Evolutionary conservation across 2,329 filamentous ascomycete genomes (phyloP), one percentile per base, ranked within the genome.

Genomic region (Dichotomopilus funicola): DNA sequence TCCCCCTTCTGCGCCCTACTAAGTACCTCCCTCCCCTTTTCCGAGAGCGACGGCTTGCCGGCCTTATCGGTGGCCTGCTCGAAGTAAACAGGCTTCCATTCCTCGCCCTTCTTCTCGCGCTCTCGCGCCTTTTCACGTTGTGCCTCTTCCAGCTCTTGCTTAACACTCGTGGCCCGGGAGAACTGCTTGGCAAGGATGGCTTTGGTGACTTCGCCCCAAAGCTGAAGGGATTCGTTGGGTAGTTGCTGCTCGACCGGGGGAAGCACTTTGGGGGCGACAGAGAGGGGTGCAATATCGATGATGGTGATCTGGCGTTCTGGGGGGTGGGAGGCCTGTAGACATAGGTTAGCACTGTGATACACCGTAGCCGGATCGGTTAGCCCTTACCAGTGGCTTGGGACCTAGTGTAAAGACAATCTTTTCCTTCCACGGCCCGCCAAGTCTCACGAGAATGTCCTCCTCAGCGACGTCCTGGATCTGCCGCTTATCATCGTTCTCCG

Each of bases 21-120:
- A 2, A 65, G 57, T 27, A 65, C 64, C 53, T 64, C 55, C 35
- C 60, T 45, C 9, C 64, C 64, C 51, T 65, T 64, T 35, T 63
- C 63, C 33, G 63, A 62, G n/a, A 65, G 53, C 37, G 60, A 49
- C 13, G 64, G 64, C 56, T 64, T 65, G 34, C 63, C 63, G 1
- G 57, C 62, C 54, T 63, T 63, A 45, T 65, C 62, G 2, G 61
- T 63, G 5, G 61, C 61, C 40, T 63, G 59, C 41, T 60, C 61
- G 27, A 99, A 99, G 73, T 95, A 99, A 44, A 90, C 79, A n/a
- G 94, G 94, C 62, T 85, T 78, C 85, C 89, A 99, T 37, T 82
- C 80, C 56, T 81, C 79, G 10, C 84, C 81, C 11, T 79, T 79
- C 45, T 79, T 78, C 67, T 92, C 87, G 44, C 94, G 80, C 67